Percentiles rank a stretch among this genome's conserved stretches.
phyloP scores from a whole-genome alignment of 176 grass and related monocot species.

The Thinopyrum elongatum region DNA sequence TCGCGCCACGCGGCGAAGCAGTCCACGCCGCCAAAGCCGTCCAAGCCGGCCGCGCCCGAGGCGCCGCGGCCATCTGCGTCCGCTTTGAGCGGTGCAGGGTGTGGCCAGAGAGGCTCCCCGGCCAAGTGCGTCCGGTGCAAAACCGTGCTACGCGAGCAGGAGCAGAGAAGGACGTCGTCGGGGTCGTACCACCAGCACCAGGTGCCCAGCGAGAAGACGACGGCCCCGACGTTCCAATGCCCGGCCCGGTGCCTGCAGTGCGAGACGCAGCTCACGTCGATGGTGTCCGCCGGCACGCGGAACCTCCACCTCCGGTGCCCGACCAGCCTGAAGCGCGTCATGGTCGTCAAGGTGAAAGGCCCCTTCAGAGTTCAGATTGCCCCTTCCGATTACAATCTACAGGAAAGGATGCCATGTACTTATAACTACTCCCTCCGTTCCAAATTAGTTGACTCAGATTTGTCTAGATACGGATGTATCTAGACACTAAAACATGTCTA shows the following conservation, averaged over 20 bases:
- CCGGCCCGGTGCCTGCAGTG: neutral
- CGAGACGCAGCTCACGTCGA: neutral
- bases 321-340: neutral
- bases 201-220: neutral
- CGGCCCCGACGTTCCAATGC: neutral
- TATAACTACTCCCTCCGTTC: no score
- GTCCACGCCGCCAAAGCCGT: neutral
- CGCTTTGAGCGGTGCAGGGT: neutral
- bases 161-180: neutral
- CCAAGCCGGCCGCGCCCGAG: no score
- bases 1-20: neutral
- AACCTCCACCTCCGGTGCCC: no score
- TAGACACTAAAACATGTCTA: no score
- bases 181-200: neutral
- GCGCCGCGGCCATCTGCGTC: neutral
- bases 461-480: no score
- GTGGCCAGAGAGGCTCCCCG: neutral
- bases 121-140: neutral
- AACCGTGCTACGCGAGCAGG: neutral
- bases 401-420: neutral
- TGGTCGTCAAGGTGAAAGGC: slow-evolving; percentile 3
- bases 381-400: neutral
- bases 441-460: no score
- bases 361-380: neutral
- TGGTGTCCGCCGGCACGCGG: neutral